Evolutionary conservation across 179 eudicot genomes (phyloP).

Genomic region (Amaranthus tricolor): DNA sequence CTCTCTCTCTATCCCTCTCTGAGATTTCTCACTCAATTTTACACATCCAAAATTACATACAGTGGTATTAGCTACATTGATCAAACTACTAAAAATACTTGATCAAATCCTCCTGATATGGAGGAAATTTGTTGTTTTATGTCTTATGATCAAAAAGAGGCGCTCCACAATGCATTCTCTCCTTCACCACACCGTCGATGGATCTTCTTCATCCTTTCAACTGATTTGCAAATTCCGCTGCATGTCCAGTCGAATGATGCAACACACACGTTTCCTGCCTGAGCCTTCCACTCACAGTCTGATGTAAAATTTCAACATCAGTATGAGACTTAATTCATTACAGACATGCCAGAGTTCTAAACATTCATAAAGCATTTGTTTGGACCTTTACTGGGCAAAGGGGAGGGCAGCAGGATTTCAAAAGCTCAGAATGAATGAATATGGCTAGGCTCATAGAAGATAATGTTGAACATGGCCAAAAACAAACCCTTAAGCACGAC

Average conservation of each 20-base stretch:
- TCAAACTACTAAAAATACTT: slow-evolving; percentile 18
- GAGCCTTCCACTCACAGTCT: slow-evolving; percentile 98
- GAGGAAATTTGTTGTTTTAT: slow-evolving; percentile 6
- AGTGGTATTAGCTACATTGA: slow-evolving; percentile 29
- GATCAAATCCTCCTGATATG: slow-evolving; percentile 40
- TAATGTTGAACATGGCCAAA: too few species aligned
- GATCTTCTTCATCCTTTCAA: slow-evolving; percentile 77
- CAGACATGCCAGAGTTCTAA: not conserved
- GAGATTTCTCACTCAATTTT: too few species aligned
- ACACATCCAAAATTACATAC: slow-evolving; percentile 30
- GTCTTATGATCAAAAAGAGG: slow-evolving; percentile 41
- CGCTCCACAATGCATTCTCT: slow-evolving; percentile 60
- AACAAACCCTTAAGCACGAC: too few species aligned
- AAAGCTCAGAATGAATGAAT: too few species aligned
- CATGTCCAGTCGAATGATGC: slow-evolving; percentile 95
- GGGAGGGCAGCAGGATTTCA: too few species aligned
- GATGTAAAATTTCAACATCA: slow-evolving; percentile 1
- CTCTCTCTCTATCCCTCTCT: too few species aligned
- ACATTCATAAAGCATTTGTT: not conserved
- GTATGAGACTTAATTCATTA: too few species aligned
- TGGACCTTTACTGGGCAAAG: too few species aligned
- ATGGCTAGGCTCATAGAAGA: too few species aligned
- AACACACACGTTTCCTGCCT: slow-evolving; percentile 81
- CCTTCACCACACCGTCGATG: slow-evolving; percentile 86
- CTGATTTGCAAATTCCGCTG: slow-evolving; percentile 76